Conservation (phyloP, 2,329 filamentous ascomycete genomes). For the Ophiostoma australiae region DNA sequence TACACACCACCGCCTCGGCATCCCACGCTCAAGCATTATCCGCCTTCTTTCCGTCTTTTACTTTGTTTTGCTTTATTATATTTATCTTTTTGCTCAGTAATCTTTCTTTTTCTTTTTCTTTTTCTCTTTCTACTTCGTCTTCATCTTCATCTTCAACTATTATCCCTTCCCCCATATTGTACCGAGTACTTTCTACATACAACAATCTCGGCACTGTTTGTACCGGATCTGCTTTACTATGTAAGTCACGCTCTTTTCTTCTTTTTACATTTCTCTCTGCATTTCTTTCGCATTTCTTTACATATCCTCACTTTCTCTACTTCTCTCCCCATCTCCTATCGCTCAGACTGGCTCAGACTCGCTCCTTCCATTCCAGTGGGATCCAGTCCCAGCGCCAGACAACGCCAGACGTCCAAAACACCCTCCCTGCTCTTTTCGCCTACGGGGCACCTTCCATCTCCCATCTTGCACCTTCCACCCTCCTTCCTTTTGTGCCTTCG, state of each 20-base stretch:
- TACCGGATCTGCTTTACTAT: background rate
- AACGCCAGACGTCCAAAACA: slow-evolving; percentile 3
- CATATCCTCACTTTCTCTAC: background rate
- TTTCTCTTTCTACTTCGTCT: background rate
- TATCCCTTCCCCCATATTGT: too few relatives aligned
- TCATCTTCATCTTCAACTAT: too few relatives aligned
- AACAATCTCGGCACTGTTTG: background rate
- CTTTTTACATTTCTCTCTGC: background rate
- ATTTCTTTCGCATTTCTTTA: background rate
- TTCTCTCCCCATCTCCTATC: background rate
- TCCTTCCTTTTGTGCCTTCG: background rate
- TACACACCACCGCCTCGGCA: slow-evolving; percentile 2
- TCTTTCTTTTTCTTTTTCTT: background rate
- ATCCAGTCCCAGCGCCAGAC: background rate
- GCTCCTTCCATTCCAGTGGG: background rate
- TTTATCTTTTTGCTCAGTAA: background rate
- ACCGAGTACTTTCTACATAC: too few relatives aligned
- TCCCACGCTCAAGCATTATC: background rate
- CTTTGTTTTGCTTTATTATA: background rate
- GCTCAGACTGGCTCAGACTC: background rate
- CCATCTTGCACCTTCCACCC: background rate
- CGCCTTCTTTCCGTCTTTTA: background rate
- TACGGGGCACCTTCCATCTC: background rate
- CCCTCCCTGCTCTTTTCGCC: slow-evolving; percentile 2
- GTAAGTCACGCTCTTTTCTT: background rate